Base-by-base conservation (phyloP, 2,329 filamentous ascomycete species). In the Iodosphaeria phyllophila region DNA sequence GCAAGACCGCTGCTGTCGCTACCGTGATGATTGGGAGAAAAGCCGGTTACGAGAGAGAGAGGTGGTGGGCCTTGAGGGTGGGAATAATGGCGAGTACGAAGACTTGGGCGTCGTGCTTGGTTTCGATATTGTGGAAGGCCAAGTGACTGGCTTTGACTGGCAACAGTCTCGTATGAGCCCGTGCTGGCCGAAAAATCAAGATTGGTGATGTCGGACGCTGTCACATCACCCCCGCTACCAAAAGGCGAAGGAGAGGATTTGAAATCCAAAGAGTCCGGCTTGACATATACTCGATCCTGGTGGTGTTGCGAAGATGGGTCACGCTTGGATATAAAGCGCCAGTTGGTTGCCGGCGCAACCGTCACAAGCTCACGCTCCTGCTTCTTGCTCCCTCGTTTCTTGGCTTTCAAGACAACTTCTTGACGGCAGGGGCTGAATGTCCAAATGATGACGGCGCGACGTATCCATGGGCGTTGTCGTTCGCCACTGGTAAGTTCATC, bases 401-500 rank as follows among this genome's bases (percentile, higher is more conserved):
- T n/a, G 19, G 47, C 46, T 35, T 51, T 51, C 22, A 51, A 47
- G 34, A 54, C 44, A 9, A 51, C 52, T 31, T 51, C 50, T 35
- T 60, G 46, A 35, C 56, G 52, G 15, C 64, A 50, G 35, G 55
- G 64, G 47, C 45, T 56, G 42, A 74, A 74, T 3, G 65, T 66
- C 69, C 69, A 74, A 18, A 74, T 54, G 27, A 74, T 54, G 28
- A 73, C 59, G 17, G 55, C 59, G 24, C 67, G 61, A n/a, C 65
- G 59, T 7, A 52, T 58, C 62, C 65, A 73, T 4, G 36, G 27
- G 43, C 25, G 36, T 31, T 33, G 34, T 21, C 28, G 26, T 24
- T 22, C 25, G 20, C 33, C 28, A 13, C 55, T 52, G 5, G 57
- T 57, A n/a, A n/a, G n/a, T n/a, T n/a, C n/a, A n/a, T n/a, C n/a